These are phyloP conservation scores for Astragalus membranaceus DNA, from an alignment of 306 rosid species.

Conservation along the genomic window DNA sequence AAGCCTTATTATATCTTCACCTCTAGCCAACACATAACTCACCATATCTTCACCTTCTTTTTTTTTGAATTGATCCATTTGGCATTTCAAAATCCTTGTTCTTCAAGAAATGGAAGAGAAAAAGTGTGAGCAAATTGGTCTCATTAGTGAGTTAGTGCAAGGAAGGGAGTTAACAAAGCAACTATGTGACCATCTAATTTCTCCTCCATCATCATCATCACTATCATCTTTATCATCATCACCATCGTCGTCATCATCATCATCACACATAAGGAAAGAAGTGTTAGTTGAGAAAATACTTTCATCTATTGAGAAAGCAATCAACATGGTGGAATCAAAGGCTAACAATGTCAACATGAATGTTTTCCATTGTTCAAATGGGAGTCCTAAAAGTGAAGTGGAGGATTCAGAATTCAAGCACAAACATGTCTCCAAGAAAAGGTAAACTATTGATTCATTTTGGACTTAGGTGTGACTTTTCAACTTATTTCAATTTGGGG, in stretches of 20 bases:
- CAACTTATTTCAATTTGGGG: background rate
- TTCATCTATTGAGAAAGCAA: slow-evolving; percentile 46
- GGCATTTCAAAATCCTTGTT: background rate
- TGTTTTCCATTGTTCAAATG: slow-evolving; percentile 31
- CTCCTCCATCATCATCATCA: slow-evolving; percentile 35
- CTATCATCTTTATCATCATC: slow-evolving; percentile 42
- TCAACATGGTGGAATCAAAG: slow-evolving; percentile 34
- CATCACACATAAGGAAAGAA: slow-evolving; percentile 33
- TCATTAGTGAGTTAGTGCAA: slow-evolving; percentile 45
- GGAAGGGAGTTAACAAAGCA: slow-evolving; percentile 60
- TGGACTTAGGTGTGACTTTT: background rate
- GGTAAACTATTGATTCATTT: slow-evolving; percentile 29
- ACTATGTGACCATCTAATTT: slow-evolving; percentile 33
- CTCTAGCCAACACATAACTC: background rate
- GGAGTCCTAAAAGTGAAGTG: slow-evolving; percentile 40
- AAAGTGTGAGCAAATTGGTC: slow-evolving; percentile 31
- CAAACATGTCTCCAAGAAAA: slow-evolving; percentile 53
- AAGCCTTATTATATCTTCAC: slow-evolving; percentile 8
- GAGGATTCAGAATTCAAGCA: slow-evolving; percentile 34
- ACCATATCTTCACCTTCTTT: background rate
- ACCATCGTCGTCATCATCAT: slow-evolving; percentile 29
- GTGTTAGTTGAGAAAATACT: slow-evolving; percentile 47
- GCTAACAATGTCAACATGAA: background rate
- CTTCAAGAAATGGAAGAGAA: slow-evolving; percentile 29
- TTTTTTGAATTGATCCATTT: background rate